Base-by-base conservation (phyloP, 768 basidiomycete species). In the Pluteus cervinus region DNA sequence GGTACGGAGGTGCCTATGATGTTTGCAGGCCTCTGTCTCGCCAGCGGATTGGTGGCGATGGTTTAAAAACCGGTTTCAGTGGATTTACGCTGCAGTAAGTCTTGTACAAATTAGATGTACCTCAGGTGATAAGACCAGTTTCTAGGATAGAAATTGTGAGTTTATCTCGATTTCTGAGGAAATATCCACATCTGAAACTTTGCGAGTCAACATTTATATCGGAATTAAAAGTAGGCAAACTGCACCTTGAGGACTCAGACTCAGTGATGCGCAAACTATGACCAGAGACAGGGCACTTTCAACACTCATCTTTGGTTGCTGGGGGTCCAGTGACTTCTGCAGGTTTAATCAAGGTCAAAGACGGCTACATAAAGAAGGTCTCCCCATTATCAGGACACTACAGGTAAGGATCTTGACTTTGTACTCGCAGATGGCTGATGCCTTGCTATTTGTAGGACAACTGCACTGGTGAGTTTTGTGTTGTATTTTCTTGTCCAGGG, bases 351-450 rank as follows among this genome's bases (percentile, higher is more conserved):
- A 69, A 75, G 0, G 76, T 83, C 17, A 75, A 80, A 46, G 60
- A 76, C 26, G 81, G 80, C 2, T 34, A 70, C 12, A 74, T 83
- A 33, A 68, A 76, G 41, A 76, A 66, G 4, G 56, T 84, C 3
- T 77, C 75, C 3, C 81, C 81, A 2, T 60, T 81, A 3, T 78
- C 76, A 3, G 82, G 81, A 1, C 82, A 85, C 47, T 85, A 84
- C 52, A 62, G 72, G 69, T 66, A 33, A 1, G 41, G 34, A 10
- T 11, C 25, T 29, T 33, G 23, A 24, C 20, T 9, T 17, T 21
- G 21, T 32, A 17, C 10, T 17, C 6, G 31, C 15, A 2, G 5
- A 10, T 23, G 18, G 18, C 24, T 29, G 32, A 26, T 35, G 4
- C 16, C 9, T 14, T 18, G 11, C 24, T 32, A 25, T 20, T 24